Evolutionary conservation across 495 filamentous ascomycete species (phyloP).

Genomic region (Penicillium atrosanguineum): DNA sequence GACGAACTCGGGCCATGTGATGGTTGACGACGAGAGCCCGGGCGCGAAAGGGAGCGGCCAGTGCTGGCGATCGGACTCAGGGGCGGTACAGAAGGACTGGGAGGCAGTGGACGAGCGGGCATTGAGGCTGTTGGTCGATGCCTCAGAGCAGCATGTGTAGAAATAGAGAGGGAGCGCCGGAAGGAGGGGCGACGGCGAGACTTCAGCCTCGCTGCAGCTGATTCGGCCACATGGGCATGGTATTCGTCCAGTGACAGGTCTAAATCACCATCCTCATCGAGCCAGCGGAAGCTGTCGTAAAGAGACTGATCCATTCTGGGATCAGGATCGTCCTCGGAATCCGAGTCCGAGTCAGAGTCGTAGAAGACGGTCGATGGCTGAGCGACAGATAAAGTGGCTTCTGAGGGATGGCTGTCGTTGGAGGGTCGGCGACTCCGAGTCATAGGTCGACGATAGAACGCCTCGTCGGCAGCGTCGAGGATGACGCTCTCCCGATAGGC

Average conservation of each 20-base stretch:
- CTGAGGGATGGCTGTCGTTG: slow-evolving; percentile 22
- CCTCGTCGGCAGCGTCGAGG: slow-evolving; percentile 70
- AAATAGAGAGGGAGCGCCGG: slow-evolving; percentile 48
- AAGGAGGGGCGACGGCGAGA: slow-evolving; percentile 39
- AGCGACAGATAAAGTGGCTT: slow-evolving; percentile 18
- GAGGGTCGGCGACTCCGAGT: slow-evolving; percentile 14
- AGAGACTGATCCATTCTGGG: slow-evolving; percentile 53
- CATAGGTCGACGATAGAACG: slow-evolving; percentile 39
- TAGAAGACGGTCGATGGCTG: slow-evolving; percentile 30
- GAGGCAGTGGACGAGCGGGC: slow-evolving; percentile 19
- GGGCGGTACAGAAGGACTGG: slow-evolving; percentile 16
- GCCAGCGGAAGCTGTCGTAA: slow-evolving; percentile 72
- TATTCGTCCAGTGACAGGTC: slow-evolving; percentile 64
- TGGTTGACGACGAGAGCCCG: slow-evolving; percentile 26
- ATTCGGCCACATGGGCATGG: slow-evolving; percentile 40
- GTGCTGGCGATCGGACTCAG: slow-evolving; percentile 17
- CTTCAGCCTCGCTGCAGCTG: slow-evolving; percentile 21
- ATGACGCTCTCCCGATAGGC: slow-evolving; percentile 58
- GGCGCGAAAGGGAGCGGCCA: slow-evolving; percentile 40
- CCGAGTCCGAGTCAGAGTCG: slow-evolving; percentile 29
- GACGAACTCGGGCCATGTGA: slow-evolving; percentile 36
- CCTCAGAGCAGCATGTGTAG: slow-evolving; percentile 15
- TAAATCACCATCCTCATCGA: slow-evolving; percentile 74
- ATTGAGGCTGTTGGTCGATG: slow-evolving; percentile 13
- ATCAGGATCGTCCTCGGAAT: slow-evolving; percentile 20